Evolutionary conservation across 2,329 filamentous ascomycete genomes (phyloP).

Genomic region (Colletotrichum shisoi): DNA sequence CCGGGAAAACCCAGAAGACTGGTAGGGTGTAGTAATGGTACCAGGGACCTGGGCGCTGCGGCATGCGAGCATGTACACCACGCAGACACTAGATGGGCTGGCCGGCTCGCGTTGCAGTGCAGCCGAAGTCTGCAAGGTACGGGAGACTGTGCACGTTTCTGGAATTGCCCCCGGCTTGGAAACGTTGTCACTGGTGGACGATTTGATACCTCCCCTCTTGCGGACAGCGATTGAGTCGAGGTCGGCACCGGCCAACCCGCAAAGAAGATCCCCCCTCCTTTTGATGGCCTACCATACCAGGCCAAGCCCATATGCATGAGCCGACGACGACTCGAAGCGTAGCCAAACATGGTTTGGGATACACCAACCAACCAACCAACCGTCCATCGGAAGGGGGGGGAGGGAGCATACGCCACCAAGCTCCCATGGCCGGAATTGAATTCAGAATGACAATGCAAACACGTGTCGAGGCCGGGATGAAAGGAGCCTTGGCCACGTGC

Average conservation of each 20-base stretch:
- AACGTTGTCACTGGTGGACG: conserved; percentile 18
- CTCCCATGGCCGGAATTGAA: conserved; percentile 14
- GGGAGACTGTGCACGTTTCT: conserved; percentile 33
- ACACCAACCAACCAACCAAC: conserved; percentile 5
- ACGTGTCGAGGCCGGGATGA: conserved; percentile 32
- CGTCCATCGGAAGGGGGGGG: conserved; percentile 4
- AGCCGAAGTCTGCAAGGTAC: conserved; percentile 37
- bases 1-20: not conserved
- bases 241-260: not conserved
- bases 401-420: conserved; percentile 12
- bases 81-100: not conserved
- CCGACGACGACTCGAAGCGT: not conserved
- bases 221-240: not conserved
- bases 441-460: conserved; percentile 17
- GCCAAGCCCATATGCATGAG: not conserved
- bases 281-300: not conserved
- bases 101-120: conserved; percentile 31
- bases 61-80: conserved; percentile 4
- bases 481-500: conserved; percentile 16
- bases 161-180: conserved; percentile 29
- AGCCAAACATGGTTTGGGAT: not conserved
- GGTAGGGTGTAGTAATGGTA: conserved; percentile 5
- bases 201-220: not conserved
- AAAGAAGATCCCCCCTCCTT: not conserved
- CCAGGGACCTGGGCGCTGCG: conserved; percentile 35